A percentile compares a stretch with the other conserved stretches of the same genome.
These are phyloP conservation scores for Alternaria sp. DNA, from an alignment of 2,329 filamentous ascomycete genomes.

Conservation along the genomic window DNA sequence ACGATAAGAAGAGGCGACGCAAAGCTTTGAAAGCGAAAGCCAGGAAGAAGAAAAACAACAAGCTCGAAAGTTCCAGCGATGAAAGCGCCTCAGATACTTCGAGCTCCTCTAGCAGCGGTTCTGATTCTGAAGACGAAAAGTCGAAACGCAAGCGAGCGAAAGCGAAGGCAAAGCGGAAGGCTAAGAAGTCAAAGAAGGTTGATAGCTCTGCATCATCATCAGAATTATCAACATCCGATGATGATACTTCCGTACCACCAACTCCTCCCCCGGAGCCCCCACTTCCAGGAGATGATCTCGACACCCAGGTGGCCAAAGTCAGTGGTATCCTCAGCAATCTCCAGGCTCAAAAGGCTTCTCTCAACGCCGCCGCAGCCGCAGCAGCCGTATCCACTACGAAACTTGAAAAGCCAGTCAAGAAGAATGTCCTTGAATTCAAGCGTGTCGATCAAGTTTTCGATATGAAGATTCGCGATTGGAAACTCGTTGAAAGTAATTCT, in stretches of 20 bases:
- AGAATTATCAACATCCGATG: slow-evolving; percentile 19
- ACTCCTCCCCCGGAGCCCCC: slow-evolving; percentile 9
- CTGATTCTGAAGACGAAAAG: slow-evolving; percentile 27
- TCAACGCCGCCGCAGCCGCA: slow-evolving; percentile 12
- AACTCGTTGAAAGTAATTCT: slow-evolving; percentile 71
- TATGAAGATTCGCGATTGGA: slow-evolving; percentile 61
- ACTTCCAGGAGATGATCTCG: slow-evolving; percentile 13
- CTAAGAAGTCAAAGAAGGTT: slow-evolving; percentile 21
- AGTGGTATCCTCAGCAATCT: slow-evolving; percentile 21
- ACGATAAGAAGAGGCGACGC: slow-evolving; percentile 21
- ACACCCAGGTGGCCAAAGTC: slow-evolving; percentile 27
- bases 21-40: slow-evolving; percentile 30
- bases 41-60: slow-evolving; percentile 36
- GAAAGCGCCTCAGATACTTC: slow-evolving; percentile 23
- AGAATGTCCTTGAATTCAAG: slow-evolving; percentile 67
- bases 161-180: slow-evolving; percentile 30
- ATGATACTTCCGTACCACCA: slow-evolving; percentile 6
- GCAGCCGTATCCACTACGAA: slow-evolving; percentile 20
- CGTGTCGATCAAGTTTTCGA: slow-evolving; percentile 71
- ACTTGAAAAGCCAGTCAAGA: slow-evolving; percentile 39
- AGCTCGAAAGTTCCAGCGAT: slow-evolving; percentile 28
- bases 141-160: slow-evolving; percentile 27
- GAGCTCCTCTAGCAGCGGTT: slow-evolving; percentile 24
- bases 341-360: slow-evolving; percentile 24
- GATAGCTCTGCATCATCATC: slow-evolving; percentile 17